phyloP scores from a whole-genome alignment of 2,329 filamentous ascomycete genomes.

The Knufia petricola region DNA sequence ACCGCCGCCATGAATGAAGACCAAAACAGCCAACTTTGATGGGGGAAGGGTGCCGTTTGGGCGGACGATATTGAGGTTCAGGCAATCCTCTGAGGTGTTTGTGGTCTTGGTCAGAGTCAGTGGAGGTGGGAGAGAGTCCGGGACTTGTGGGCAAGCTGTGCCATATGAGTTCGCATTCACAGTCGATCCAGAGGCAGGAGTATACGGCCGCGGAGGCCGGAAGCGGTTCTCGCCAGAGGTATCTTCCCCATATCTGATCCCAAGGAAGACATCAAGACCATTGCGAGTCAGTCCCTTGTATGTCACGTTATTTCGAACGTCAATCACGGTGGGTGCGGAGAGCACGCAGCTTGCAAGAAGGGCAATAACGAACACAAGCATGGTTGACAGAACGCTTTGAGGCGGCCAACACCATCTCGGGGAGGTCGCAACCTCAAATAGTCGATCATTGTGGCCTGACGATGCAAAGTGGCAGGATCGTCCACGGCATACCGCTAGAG shows the following conservation, averaged over 20 bases:
- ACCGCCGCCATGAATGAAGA: constrained; percentile 24
- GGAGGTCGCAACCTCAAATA: background rate
- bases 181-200: constrained; percentile 21
- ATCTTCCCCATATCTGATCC: constrained; percentile 25
- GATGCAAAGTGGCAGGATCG: no score
- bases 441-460: background rate
- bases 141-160: constrained; percentile 21
- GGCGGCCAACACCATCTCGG: background rate
- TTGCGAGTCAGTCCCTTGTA: constrained; percentile 18
- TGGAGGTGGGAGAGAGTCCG: constrained; percentile 10
- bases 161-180: constrained; percentile 21
- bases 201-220: constrained; percentile 23
- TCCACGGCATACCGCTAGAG: no score
- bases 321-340: constrained; percentile 1
- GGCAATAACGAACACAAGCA: background rate
- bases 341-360: background rate
- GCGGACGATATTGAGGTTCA: constrained; percentile 25
- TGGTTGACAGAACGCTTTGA: background rate
- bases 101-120: constrained; percentile 6
- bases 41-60: constrained; percentile 8
- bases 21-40: constrained; percentile 25
- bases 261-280: constrained; percentile 23
- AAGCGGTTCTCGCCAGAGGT: constrained; percentile 25
- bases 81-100: constrained; percentile 27
- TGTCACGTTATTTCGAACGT: constrained; percentile 11